These are phyloP conservation scores for Astrephomene gubernaculifera DNA, from an alignment of 139 green algal genomes.

Conservation along the genomic window DNA sequence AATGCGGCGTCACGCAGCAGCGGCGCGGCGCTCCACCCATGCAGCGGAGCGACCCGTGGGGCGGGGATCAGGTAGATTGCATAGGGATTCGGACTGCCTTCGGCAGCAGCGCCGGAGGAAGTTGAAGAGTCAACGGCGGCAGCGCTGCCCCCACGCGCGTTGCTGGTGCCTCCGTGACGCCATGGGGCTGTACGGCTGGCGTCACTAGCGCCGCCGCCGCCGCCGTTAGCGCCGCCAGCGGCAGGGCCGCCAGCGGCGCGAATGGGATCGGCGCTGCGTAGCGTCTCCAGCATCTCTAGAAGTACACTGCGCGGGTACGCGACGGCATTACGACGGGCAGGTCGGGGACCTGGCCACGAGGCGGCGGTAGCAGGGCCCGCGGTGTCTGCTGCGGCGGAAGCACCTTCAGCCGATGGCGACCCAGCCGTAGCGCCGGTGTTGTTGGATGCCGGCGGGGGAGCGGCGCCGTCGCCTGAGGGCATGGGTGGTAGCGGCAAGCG, in stretches of 20 bases:
- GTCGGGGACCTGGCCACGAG: too few species aligned
- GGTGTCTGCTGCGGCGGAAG: neutral
- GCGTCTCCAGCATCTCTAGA: conserved; percentile 15
- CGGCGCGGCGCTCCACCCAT: neutral
- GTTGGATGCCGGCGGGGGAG: neutral
- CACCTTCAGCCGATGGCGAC: too few species aligned
- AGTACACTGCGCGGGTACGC: neutral
- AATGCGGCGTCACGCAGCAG: neutral
- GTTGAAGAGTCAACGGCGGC: neutral
- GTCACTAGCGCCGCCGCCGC: neutral
- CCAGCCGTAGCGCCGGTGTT: too few species aligned
- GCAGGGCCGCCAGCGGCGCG: neutral
- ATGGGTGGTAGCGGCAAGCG: conserved; percentile 21
- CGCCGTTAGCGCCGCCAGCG: neutral
- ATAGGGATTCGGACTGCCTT: neutral
- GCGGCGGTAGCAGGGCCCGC: neutral
- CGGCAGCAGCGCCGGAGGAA: neutral
- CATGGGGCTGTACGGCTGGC: neutral
- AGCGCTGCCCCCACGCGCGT: neutral
- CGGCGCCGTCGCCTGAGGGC: neutral
- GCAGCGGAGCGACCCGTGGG: too few species aligned
- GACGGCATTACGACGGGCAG: conserved; percentile 21
- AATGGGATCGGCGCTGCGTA: neutral
- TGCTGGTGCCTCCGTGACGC: neutral
- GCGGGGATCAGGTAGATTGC: neutral